A percentile compares a stretch with the other conserved stretches of the same genome.
Conservation (phyloP, 2,329 filamentous ascomycete genomes). For the Colletotrichum higginsianum region DNA sequence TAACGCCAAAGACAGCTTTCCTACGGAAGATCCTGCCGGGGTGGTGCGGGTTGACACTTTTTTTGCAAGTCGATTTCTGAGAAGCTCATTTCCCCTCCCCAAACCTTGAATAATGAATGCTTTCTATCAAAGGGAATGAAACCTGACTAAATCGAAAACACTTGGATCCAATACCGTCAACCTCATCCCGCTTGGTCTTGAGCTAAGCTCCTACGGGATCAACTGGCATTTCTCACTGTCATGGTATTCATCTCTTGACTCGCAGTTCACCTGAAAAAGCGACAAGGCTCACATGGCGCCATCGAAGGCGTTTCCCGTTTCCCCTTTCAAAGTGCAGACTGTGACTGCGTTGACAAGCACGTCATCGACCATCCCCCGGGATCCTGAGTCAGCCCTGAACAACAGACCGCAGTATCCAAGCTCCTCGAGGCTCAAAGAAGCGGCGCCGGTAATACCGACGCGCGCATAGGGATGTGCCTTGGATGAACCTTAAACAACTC, state of each 20-base stretch:
- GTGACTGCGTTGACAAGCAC: slow-evolving; percentile 16
- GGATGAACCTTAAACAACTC: slow-evolving; percentile 17
- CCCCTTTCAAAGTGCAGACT: slow-evolving; percentile 4
- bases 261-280: background rate
- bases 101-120: background rate
- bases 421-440: background rate
- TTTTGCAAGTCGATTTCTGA: background rate
- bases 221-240: background rate
- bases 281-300: background rate
- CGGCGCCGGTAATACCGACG: slow-evolving; percentile 28
- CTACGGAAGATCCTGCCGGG: background rate
- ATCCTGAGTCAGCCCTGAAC: slow-evolving; percentile 20
- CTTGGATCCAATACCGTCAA: too few species aligned
- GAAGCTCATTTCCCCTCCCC: background rate
- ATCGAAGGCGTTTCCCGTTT: background rate
- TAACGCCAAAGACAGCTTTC: background rate
- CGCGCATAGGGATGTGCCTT: background rate
- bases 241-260: slow-evolving; percentile 9
- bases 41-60: background rate
- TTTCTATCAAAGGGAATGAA: background rate
- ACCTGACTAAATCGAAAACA: background rate
- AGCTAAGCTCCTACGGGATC: background rate
- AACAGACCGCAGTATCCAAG: background rate
- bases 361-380: slow-evolving; percentile 22
- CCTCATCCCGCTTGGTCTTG: background rate